phyloP scores from a whole-genome alignment of 257 asterid species.

The Fraxinus excelsior region DNA sequence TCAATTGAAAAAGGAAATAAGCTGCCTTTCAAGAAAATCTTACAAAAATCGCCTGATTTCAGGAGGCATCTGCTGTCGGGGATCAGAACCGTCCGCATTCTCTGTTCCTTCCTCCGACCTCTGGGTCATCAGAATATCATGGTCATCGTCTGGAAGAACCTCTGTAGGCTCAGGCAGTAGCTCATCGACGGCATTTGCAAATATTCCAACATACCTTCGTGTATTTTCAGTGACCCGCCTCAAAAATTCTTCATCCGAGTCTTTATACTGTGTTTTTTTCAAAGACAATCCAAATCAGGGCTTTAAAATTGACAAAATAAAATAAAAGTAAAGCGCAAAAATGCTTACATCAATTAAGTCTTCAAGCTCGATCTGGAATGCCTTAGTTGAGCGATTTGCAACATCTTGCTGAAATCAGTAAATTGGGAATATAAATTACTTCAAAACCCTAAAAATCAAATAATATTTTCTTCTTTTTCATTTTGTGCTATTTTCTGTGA shows the following conservation, averaged over 20 bases:
- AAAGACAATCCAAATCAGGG: constrained; percentile 5
- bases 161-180: constrained; percentile 95
- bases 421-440: neutral
- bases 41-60: constrained; percentile 86
- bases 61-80: constrained; percentile 81
- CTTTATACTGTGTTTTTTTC: constrained; percentile 53
- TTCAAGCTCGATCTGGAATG: constrained; percentile 84
- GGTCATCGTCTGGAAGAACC: constrained; percentile 81
- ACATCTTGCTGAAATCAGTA: constrained; percentile 73
- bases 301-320: neutral
- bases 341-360: constrained; percentile 64
- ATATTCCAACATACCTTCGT: constrained; percentile 70
- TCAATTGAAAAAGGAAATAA: constrained; percentile 4
- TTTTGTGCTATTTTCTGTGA: neutral
- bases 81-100: constrained; percentile 63
- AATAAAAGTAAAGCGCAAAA: neutral
- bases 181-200: constrained; percentile 84
- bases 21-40: constrained; percentile 27
- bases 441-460: neutral
- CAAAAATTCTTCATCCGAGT: constrained; percentile 82
- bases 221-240: constrained; percentile 81
- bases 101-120: constrained; percentile 73
- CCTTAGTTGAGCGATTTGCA: constrained; percentile 81
- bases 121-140: constrained; percentile 82
- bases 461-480: neutral